Evolutionary conservation across 495 filamentous ascomycete species (phyloP).

Genomic region (Apiosordaria backusii): DNA sequence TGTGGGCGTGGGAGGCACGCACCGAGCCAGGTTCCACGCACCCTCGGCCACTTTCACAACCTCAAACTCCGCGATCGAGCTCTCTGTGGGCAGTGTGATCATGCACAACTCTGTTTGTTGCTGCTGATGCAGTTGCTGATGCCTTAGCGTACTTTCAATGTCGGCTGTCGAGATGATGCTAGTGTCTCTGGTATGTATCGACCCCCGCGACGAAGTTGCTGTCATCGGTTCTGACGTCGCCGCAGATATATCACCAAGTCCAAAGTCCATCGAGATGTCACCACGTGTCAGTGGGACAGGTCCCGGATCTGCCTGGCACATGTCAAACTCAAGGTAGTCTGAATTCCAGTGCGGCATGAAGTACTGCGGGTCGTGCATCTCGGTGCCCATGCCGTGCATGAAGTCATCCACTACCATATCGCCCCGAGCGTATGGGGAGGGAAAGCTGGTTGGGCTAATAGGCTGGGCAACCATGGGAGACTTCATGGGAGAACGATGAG

Average conservation of each 20-base stretch:
- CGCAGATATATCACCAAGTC: slow-evolving; percentile 34
- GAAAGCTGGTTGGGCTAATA: slow-evolving; percentile 26
- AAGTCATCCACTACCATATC: slow-evolving; percentile 36
- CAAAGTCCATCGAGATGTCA: slow-evolving; percentile 33
- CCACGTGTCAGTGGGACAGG: slow-evolving; percentile 25
- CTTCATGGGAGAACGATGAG: slow-evolving; percentile 29
- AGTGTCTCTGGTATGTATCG: slow-evolving; percentile 45
- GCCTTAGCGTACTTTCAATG: slow-evolving; percentile 32
- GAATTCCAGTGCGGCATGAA: background rate
- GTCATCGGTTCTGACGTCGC: slow-evolving; percentile 37
- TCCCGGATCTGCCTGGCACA: slow-evolving; percentile 32
- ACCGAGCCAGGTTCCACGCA: slow-evolving; percentile 56
- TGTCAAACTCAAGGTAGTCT: slow-evolving; percentile 33
- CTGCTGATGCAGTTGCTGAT: background rate
- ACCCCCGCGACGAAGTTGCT: slow-evolving; percentile 36
- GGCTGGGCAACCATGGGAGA: slow-evolving; percentile 32
- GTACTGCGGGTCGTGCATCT: background rate
- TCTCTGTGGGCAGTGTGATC: slow-evolving; percentile 19
- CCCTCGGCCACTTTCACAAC: slow-evolving; percentile 52
- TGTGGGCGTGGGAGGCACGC: slow-evolving; percentile 50
- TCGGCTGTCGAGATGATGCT: slow-evolving; percentile 43
- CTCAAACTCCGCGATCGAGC: slow-evolving; percentile 45
- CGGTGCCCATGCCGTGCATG: slow-evolving; percentile 28
- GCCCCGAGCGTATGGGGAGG: slow-evolving; percentile 33
- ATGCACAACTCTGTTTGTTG: slow-evolving; percentile 26